These are phyloP conservation scores for Mycotypha africana DNA, from an alignment of 371 early-diverging fungal genomes.

Conservation along the genomic window DNA sequence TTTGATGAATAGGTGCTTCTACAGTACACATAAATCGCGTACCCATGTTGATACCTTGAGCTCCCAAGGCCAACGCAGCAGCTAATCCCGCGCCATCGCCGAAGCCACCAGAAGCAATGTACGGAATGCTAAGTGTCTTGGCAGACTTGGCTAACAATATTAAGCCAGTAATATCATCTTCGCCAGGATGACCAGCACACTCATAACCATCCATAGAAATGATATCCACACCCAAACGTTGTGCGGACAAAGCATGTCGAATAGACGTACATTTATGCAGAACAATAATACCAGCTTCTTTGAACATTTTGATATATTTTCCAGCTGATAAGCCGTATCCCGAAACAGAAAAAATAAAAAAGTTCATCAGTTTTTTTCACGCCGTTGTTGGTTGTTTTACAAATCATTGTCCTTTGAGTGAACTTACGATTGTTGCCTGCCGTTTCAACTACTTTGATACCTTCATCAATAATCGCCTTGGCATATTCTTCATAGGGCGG, in stretches of 20 bases:
- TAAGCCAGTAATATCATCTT: conserved; percentile 72
- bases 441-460: conserved; percentile 77
- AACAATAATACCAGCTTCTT: conserved; percentile 65
- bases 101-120: conserved; percentile 79
- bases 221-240: conserved; percentile 57
- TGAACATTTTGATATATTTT: conserved; percentile 68
- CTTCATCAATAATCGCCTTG: conserved; percentile 68
- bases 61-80: conserved; percentile 70
- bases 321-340: conserved; percentile 50
- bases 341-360: too few species aligned
- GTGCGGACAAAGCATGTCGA: conserved; percentile 67
- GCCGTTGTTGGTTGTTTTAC: too few species aligned
- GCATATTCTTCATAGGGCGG: conserved; percentile 79
- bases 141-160: conserved; percentile 73
- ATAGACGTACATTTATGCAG: conserved; percentile 79
- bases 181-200: conserved; percentile 84
- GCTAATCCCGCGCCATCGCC: conserved; percentile 68
- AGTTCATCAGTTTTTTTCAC: too few species aligned
- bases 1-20: conserved; percentile 68
- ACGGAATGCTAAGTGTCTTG: conserved; percentile 56
- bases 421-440: conserved; percentile 64
- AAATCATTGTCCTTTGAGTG: too few species aligned
- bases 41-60: conserved; percentile 72
- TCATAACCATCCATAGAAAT: conserved; percentile 78
- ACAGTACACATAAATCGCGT: conserved; percentile 80